These are phyloP conservation scores for Eragrostis tef DNA, from an alignment of 202 grass and related monocot genomes.

Conservation along the genomic window DNA sequence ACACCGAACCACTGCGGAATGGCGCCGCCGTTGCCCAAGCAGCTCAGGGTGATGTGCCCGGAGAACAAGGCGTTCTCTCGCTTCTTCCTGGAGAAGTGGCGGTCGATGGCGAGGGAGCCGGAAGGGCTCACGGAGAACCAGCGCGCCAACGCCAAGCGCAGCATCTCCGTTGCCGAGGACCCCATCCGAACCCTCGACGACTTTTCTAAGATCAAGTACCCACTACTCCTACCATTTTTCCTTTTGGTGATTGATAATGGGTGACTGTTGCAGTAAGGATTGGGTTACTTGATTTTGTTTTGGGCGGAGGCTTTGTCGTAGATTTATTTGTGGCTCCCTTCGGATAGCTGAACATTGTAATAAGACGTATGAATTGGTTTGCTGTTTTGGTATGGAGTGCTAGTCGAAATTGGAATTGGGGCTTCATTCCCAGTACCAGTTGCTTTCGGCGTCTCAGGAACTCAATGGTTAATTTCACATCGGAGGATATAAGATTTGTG, in stretches of 20 bases:
- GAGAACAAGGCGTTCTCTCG: constrained; percentile 69
- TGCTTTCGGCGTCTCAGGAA: neutral
- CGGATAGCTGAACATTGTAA: neutral
- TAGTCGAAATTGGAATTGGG: neutral
- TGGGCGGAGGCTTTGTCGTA: neutral
- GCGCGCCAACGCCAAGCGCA: constrained; percentile 52
- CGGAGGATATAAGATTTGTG: neutral
- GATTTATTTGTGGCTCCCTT: constrained; percentile 1
- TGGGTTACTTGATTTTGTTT: constrained; percentile 15
- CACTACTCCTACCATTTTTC: neutral
- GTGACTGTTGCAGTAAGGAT: neutral
- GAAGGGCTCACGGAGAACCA: constrained; percentile 56
- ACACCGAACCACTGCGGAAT: neutral
- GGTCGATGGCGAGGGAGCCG: constrained; percentile 49
- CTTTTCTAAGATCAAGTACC: constrained; percentile 62
- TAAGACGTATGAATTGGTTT: neutral
- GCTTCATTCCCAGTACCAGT: neutral
- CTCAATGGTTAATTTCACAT: constrained; percentile 9
- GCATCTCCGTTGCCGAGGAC: constrained; percentile 59
- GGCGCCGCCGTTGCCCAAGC: constrained; percentile 25
- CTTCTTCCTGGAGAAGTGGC: constrained; percentile 60
- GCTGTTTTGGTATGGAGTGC: neutral
- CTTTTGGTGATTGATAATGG: neutral
- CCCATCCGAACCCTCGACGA: constrained; percentile 61
- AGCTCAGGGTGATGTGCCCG: constrained; percentile 47